Evolutionary conservation across 2,329 filamentous ascomycete genomes (phyloP).

Genomic region (Claviceps africana): DNA sequence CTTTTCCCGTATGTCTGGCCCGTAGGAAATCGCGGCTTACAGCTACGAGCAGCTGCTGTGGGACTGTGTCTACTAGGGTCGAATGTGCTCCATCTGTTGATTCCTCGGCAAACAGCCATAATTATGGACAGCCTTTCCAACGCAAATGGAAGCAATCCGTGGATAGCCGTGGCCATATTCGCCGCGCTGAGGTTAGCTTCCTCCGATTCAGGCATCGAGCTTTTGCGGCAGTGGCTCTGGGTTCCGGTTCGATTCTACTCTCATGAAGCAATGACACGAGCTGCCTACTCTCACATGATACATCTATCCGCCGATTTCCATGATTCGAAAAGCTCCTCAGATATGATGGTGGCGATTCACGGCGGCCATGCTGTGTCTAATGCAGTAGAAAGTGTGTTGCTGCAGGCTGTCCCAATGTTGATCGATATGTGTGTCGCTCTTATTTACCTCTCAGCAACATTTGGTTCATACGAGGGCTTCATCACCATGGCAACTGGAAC

Average conservation of each 20-base stretch:
- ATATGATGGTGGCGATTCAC: conserved; percentile 42
- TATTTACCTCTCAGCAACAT: conserved; percentile 42
- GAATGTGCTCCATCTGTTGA: conserved; percentile 60
- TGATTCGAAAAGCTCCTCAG: conserved; percentile 44
- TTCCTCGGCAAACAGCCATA: conserved; percentile 69
- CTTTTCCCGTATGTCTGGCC: conserved; percentile 75
- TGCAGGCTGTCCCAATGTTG: conserved; percentile 44
- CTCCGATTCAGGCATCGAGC: conserved; percentile 40
- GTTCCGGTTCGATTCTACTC: conserved; percentile 45
- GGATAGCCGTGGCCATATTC: conserved; percentile 38
- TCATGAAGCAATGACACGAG: conserved; percentile 36
- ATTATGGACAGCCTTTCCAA: conserved; percentile 52
- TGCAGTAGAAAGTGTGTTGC: conserved; percentile 43
- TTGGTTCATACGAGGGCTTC: conserved; percentile 47
- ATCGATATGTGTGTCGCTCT: conserved; percentile 46
- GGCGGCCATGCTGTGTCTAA: conserved; percentile 39
- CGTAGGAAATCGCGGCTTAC: conserved; percentile 47
- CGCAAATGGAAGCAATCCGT: conserved; percentile 30
- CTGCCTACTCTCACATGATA: conserved; percentile 45
- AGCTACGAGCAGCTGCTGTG: conserved; percentile 54
- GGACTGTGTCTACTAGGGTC: conserved; percentile 52
- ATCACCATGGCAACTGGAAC: conserved; percentile 45
- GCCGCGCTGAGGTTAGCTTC: conserved; percentile 36
- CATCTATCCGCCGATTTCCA: conserved; percentile 48
- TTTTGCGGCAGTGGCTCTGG: conserved; percentile 42